Evolutionary conservation across 106 monocot species (phyloP), one percentile per base, ranked within the genome.

Genomic region (Apostasia shenzhenica): DNA sequence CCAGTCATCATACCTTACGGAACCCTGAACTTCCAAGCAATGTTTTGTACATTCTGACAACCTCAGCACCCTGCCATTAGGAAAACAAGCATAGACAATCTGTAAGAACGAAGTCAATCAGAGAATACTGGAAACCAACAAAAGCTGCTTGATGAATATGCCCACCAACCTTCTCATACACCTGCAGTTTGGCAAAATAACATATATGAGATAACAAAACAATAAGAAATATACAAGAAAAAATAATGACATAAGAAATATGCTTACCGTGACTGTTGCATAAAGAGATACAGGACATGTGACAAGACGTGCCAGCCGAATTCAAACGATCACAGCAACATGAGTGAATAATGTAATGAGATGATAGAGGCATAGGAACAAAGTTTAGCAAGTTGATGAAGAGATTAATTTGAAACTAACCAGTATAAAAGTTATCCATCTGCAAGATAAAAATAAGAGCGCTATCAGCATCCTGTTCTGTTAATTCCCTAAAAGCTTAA

Each of bases 401-500:
- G 5, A 41, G 37, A 48, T 61, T 37, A 3, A 12, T 3, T 26
- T 55, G 40, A 66, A 39, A 77, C 80, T 14, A 11, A 94, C 91
- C 88, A 64, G 97, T 99, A 67, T 99, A 99, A 63, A 99, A 99
- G 70, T 99, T 99, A 80, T 99, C 97, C 97, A 99, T 99, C 97
- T 99, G 90, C 67, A 38, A 69, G 61, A 66, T 50, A 73, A 75
- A 74, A 26, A 76, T 1, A 71, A 67, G 9, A 12, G 45, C 8
- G 63, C 39, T 5, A 48, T 76, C 42, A 61, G 46, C 14, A 47
- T 46, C 14, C 5, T 8, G 26, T 38, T 45, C 59, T 46, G 56
- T 65, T 45, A 47, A 11, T 1, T 40, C 26, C 26, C 26, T 44
- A 37, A 52, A 66, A n/a, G 57, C 14, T 43, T 59, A 3, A 65